These are phyloP conservation scores for Coemansia furcata DNA, from an alignment of 192 early-diverging fungal species.

Conservation along the genomic window DNA sequence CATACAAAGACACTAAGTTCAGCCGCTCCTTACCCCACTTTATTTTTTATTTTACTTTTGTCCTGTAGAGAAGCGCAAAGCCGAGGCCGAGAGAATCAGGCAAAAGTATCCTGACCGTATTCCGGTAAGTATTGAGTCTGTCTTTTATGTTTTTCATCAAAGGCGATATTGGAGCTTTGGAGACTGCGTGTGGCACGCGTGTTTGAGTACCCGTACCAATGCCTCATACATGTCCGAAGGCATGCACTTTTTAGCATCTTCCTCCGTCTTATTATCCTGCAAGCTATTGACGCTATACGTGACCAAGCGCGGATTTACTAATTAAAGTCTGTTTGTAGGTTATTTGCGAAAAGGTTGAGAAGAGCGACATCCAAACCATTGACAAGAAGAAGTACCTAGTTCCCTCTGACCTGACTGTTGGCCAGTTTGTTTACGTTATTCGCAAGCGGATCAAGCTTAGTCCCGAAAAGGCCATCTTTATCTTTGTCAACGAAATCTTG, in stretches of 20 bases:
- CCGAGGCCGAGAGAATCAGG: conserved; percentile 93
- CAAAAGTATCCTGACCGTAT: conserved; percentile 94
- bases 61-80: conserved; percentile 87
- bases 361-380: conserved; percentile 92
- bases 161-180: neutral
- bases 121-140: conserved; percentile 54
- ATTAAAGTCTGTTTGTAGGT: conserved; percentile 35
- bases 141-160: conserved; percentile 17
- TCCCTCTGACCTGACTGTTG: conserved; percentile 93
- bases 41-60: neutral
- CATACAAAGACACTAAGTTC: neutral
- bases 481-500: conserved; percentile 96
- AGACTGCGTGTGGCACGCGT: neutral
- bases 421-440: conserved; percentile 97
- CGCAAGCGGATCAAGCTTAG: conserved; percentile 95
- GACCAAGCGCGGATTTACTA: neutral
- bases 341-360: conserved; percentile 96
- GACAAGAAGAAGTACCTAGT: conserved; percentile 99
- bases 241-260: neutral
- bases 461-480: conserved; percentile 98
- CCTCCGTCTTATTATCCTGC: neutral
- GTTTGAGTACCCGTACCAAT: neutral
- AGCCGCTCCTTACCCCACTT: neutral
- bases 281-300: neutral
- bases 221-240: neutral